A percentile compares a stretch with the other conserved stretches of the same genome.
phyloP scores from a whole-genome alignment of 306 rosid species.

The Quercus suber region DNA sequence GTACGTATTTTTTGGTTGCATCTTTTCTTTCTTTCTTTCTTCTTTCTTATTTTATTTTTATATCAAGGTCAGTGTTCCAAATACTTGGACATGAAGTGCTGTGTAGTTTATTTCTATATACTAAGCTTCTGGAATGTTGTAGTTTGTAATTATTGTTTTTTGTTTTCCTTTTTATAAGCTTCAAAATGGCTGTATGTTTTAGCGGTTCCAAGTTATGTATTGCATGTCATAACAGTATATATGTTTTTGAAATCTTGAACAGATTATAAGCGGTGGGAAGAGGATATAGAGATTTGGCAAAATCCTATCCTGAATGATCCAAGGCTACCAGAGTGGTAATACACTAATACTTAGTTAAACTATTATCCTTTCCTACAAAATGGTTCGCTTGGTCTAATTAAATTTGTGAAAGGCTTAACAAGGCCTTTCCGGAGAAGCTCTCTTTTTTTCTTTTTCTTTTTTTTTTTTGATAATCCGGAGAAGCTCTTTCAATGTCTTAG shows the following conservation, averaged over 20 bases:
- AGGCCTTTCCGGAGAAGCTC: neutral
- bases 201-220: neutral
- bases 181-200: constrained; percentile 2
- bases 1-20: constrained; percentile 42
- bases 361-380: neutral
- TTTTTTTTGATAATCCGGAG: neutral
- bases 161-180: neutral
- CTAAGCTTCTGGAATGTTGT: neutral
- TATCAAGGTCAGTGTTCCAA: constrained; percentile 10
- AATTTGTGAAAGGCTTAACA: neutral
- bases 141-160: neutral
- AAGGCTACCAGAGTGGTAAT: constrained; percentile 88
- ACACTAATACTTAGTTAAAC: constrained; percentile 48
- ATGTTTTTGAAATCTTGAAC: constrained; percentile 33
- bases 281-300: constrained; percentile 95
- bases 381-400: neutral
- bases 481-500: neutral
- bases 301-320: constrained; percentile 77
- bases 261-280: constrained; percentile 96
- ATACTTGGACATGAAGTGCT: constrained; percentile 6
- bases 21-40: neutral
- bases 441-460: neutral
- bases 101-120: neutral
- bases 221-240: constrained; percentile 16
- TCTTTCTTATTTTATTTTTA: constrained; percentile 4